phyloP scores from a whole-genome alignment of 106 monocot genomes.

The Narthecium ossifragum region DNA sequence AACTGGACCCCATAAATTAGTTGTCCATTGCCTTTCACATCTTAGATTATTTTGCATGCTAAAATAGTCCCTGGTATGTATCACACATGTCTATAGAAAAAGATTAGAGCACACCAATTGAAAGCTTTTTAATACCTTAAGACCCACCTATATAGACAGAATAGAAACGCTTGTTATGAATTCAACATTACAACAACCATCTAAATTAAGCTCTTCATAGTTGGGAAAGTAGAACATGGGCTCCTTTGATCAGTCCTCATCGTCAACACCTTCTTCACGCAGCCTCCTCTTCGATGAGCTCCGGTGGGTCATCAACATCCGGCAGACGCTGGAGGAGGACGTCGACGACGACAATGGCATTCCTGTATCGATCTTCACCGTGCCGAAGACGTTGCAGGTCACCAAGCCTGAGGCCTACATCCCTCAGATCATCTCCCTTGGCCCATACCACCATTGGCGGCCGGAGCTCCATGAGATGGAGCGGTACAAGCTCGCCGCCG shows the following conservation, averaged over 20 bases:
- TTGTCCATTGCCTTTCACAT: too few relatives aligned
- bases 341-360: constrained; percentile 2
- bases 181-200: too few relatives aligned
- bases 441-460: constrained; percentile 62
- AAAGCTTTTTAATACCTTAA: too few relatives aligned
- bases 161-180: too few relatives aligned
- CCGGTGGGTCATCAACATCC: constrained; percentile 30
- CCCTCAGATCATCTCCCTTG: constrained; percentile 62
- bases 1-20: too few relatives aligned
- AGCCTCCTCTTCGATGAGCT: constrained; percentile 19
- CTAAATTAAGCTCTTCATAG: too few relatives aligned
- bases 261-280: neutral
- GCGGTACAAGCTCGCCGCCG: constrained; percentile 50
- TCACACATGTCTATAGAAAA: too few relatives aligned
- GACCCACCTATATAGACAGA: too few relatives aligned
- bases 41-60: too few relatives aligned
- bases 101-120: too few relatives aligned
- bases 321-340: constrained; percentile 15
- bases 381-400: constrained; percentile 24
- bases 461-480: constrained; percentile 62
- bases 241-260: neutral
- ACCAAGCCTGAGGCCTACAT: constrained; percentile 34
- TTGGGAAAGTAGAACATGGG: too few relatives aligned
- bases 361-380: constrained; percentile 34
- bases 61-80: too few relatives aligned